Evolutionary conservation across 805 yeast genomes (phyloP), one percentile per base, ranked within the genome.

Genomic region (Candida easanensis): DNA sequence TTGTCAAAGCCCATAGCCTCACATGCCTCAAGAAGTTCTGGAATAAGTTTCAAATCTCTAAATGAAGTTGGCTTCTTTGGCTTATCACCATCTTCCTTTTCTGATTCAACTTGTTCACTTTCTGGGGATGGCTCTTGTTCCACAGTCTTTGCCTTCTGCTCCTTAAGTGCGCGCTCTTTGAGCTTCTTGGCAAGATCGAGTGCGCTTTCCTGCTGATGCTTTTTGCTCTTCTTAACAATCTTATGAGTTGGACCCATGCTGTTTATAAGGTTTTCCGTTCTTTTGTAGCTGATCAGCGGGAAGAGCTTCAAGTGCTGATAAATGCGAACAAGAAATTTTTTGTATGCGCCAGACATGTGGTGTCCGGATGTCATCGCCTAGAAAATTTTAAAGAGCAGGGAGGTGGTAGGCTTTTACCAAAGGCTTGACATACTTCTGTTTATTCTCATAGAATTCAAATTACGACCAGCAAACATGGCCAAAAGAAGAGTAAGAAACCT

Each of bases 1-100:
- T 75, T 80, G 15, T 77, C 70, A 64, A 74, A 93, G 44, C 88
- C 84, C 68, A 93, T 68, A 25, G 74, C 73, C 42, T 81, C 79
- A 51, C 93, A 79, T 0, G 97, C 84, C 53, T 88, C 93, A 23
- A 87, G 64, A 19, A 93, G 72, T 56, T 87, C 95, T 1, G 88
- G 88, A 33, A 86, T 82, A 39, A 88, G 66, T 14, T 84, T 77
- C 42, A 86, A 66, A 26, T 82, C 82, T 14, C 62, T 52, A 53
- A 84, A 84, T n/a, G 33, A 7, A 0, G 77, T 59, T 19, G 60
- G 57, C 40, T 68, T 60, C 15, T 56, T 51, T 13, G 48, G 47
- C 23, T 46, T 52, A 18, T 45, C 45, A n/a, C 49, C 57, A 11
- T 46, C 49, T 22, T 45, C 51, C 14, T 46, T 42, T 15, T 52